Percentiles rank a stretch among this genome's conserved stretches.
phyloP scores from a whole-genome alignment of 1,284 basidiomycete genomes.

The Entoloma clypeatum region DNA sequence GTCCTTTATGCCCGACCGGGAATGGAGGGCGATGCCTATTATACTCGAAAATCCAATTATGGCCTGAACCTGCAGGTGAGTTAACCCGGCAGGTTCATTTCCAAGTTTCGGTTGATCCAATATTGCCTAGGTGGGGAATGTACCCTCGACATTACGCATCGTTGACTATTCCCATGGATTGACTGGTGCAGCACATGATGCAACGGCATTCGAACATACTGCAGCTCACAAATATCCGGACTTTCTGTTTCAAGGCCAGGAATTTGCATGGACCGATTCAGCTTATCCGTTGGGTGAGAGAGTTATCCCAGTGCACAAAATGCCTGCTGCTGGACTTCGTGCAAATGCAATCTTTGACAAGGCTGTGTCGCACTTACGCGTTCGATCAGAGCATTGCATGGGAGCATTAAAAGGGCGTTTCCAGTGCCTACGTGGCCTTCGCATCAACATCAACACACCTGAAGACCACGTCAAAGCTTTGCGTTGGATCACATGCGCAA shows the following conservation, averaged over 20 bases:
- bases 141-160: neutral
- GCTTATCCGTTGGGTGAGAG: neutral
- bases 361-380: slow-evolving; percentile 24
- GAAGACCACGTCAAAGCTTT: slow-evolving; percentile 27
- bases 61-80: neutral
- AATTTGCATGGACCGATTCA: slow-evolving; percentile 6
- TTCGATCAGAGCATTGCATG: slow-evolving; percentile 35
- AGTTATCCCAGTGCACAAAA: neutral
- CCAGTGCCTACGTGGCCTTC: slow-evolving; percentile 30
- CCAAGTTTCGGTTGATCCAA: neutral
- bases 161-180: neutral
- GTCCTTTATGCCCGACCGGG: neutral
- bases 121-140: neutral
- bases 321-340: neutral
- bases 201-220: slow-evolving; percentile 2
- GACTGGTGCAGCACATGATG: neutral
- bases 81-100: neutral
- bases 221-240: neutral
- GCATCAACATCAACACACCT: slow-evolving; percentile 25
- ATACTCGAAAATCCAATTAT: neutral
- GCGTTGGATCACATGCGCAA: slow-evolving; percentile 31
- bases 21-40: neutral
- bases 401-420: slow-evolving; percentile 33
- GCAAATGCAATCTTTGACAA: slow-evolving; percentile 31
- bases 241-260: slow-evolving; percentile 1